phyloP scores from a whole-genome alignment of 2,329 filamentous ascomycete genomes.

The Graphilbum ipis-grandicollis region DNA sequence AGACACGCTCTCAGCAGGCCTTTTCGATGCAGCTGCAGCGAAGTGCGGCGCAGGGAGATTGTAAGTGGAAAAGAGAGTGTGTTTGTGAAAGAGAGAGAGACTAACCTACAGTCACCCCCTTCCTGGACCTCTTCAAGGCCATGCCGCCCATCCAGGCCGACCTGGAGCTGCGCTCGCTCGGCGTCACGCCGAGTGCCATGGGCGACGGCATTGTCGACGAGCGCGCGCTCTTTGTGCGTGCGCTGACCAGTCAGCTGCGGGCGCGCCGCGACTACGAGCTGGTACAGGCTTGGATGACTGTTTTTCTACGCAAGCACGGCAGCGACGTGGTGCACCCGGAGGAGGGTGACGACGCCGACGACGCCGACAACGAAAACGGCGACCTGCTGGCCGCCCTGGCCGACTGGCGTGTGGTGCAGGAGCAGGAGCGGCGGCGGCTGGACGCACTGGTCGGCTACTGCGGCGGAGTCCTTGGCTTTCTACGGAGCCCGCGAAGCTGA shows the following conservation, averaged over 20 bases:
- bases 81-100: too few species aligned
- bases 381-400: conserved; percentile 26
- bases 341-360: conserved; percentile 9
- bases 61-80: too few species aligned
- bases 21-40: conserved; percentile 40
- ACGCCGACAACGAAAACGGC: conserved; percentile 29
- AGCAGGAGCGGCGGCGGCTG: conserved; percentile 52
- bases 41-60: conserved; percentile 39
- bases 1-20: conserved; percentile 34
- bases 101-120: conserved; percentile 32
- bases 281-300: conserved; percentile 92
- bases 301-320: conserved; percentile 65
- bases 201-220: conserved; percentile 35
- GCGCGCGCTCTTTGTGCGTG: conserved; percentile 62
- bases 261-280: conserved; percentile 76
- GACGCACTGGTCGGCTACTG: conserved; percentile 72
- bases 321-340: background rate
- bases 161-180: conserved; percentile 71
- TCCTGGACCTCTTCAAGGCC: conserved; percentile 64
- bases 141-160: conserved; percentile 76
- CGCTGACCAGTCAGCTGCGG: conserved; percentile 53
- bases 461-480: conserved; percentile 67
- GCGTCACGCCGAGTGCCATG: background rate
- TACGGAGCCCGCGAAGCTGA: conserved; percentile 44
- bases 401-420: conserved; percentile 57